Evolutionary conservation across 495 filamentous ascomycete genomes (phyloP).

Genomic region (Hypoxylon perforatum): DNA sequence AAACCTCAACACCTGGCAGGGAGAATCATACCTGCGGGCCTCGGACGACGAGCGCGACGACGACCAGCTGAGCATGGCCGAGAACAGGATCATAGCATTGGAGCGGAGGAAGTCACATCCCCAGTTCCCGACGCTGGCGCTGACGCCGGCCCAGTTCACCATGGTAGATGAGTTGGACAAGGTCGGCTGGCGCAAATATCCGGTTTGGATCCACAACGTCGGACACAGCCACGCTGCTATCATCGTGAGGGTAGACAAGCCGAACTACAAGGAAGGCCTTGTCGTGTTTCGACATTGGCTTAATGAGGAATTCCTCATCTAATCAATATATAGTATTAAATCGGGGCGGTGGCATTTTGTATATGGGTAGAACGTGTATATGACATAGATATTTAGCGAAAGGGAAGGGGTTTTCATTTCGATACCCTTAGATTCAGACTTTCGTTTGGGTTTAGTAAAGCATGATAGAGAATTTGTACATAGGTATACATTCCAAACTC

Average conservation of each 20-base stretch:
- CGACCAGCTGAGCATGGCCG: constrained; percentile 27
- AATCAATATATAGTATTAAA: constrained; percentile 23
- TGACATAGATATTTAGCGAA: too few relatives aligned
- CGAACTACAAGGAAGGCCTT: constrained; percentile 77
- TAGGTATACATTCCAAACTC: too few relatives aligned
- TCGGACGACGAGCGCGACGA: constrained; percentile 48
- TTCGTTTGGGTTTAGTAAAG: neutral
- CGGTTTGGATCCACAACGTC: constrained; percentile 84
- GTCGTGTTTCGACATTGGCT: constrained; percentile 86
- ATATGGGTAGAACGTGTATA: constrained; percentile 4
- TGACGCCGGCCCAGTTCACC: constrained; percentile 81
- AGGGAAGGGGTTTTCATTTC: neutral
- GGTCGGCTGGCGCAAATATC: constrained; percentile 82
- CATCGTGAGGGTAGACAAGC: constrained; percentile 74
- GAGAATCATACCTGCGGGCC: constrained; percentile 69
- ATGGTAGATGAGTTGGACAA: constrained; percentile 83
- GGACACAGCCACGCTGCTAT: constrained; percentile 90
- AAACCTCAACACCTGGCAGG: constrained; percentile 70
- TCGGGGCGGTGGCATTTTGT: constrained; percentile 9
- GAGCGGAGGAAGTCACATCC: constrained; percentile 52
- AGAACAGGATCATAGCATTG: constrained; percentile 44
- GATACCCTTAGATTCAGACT: constrained; percentile 14
- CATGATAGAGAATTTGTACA: too few relatives aligned
- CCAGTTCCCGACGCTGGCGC: constrained; percentile 72
- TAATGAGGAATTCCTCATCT: constrained; percentile 76